Evolutionary conservation across 2,329 filamentous ascomycete species (phyloP).

Genomic region (Penicillium rolfsii): DNA sequence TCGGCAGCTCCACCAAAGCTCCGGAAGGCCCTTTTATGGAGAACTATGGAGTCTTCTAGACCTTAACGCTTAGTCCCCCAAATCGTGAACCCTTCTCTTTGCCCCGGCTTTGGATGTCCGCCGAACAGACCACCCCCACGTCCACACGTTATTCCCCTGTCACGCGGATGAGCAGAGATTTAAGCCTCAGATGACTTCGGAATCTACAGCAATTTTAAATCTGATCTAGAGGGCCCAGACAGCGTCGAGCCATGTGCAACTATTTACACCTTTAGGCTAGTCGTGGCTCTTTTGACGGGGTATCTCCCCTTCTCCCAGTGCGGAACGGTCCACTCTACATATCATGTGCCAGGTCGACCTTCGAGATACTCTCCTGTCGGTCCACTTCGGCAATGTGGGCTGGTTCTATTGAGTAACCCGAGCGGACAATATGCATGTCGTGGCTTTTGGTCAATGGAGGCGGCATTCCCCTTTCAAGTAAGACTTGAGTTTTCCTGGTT

Average conservation of each 20-base stretch:
- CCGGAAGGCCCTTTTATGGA: conserved; percentile 2
- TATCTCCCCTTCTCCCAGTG: background rate
- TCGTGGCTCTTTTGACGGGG: background rate
- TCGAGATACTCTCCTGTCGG: background rate
- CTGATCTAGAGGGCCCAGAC: background rate
- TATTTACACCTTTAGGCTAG: background rate
- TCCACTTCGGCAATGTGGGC: conserved; percentile 8
- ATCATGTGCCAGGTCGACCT: background rate
- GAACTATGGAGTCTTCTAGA: conserved; percentile 10
- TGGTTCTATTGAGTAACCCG: conserved; percentile 27
- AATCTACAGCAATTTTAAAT: background rate
- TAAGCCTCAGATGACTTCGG: conserved; percentile 5
- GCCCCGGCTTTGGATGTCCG: background rate
- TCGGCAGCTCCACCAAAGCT: conserved; percentile 12
- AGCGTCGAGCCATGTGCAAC: background rate
- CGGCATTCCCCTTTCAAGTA: conserved; percentile 18
- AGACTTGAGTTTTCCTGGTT: background rate
- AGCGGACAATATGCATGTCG: background rate
- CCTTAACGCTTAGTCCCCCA: too few relatives aligned
- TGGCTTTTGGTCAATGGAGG: background rate
- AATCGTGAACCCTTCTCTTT: background rate
- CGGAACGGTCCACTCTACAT: background rate
- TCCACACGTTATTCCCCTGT: background rate
- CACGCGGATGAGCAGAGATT: conserved; percentile 21
- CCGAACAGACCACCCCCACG: background rate